These are phyloP conservation scores for Lactifluus echinatus DNA, from an alignment of 768 basidiomycete species.

Conservation along the genomic window DNA sequence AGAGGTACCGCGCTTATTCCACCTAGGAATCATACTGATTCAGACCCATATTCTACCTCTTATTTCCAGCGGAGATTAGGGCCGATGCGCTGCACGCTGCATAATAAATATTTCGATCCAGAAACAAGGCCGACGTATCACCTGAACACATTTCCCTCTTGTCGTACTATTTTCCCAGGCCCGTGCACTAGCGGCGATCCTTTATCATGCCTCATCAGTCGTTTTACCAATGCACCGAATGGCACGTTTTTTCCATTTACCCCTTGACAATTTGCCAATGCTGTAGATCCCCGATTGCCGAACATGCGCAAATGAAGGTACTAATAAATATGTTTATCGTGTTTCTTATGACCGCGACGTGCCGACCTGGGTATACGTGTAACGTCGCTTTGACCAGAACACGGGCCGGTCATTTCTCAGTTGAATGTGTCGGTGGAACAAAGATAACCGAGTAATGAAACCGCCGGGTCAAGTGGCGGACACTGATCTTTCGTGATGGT, in stretches of 20 bases:
- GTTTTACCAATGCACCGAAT: background rate
- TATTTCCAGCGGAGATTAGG: background rate
- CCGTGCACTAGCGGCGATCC: background rate
- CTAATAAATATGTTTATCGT: no score
- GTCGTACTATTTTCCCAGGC: background rate
- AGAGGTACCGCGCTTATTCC: background rate
- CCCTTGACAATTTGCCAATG: background rate
- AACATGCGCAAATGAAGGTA: background rate
- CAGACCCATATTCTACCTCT: background rate
- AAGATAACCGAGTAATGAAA: background rate
- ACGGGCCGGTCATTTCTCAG: no score
- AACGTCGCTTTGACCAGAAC: background rate
- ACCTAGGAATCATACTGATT: background rate
- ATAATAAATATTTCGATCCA: background rate
- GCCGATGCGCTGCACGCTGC: background rate
- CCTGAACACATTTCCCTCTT: background rate
- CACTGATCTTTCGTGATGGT: background rate
- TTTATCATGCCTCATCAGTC: background rate
- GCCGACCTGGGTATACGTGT: background rate
- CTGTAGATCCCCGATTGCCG: background rate
- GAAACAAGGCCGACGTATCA: background rate
- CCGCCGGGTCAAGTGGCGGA: background rate
- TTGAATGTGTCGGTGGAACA: no score
- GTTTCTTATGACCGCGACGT: background rate
- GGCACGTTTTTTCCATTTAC: background rate